Evolutionary conservation across 164 flowering plant genomes (phyloP).

Genomic region (Cinnamomum chago): DNA sequence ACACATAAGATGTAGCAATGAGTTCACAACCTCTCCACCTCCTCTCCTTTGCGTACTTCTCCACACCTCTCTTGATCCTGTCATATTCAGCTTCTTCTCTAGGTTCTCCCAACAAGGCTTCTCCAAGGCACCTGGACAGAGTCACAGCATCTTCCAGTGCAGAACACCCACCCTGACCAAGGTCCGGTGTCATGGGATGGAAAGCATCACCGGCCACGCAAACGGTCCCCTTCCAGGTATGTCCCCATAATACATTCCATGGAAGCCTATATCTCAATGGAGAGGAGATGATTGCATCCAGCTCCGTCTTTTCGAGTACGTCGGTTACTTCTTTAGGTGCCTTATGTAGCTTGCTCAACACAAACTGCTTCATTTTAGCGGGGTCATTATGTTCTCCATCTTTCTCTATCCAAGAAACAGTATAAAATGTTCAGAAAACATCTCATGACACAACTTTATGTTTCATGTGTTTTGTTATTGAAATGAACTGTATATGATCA

Average conservation of each 20-base stretch:
- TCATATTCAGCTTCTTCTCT: constrained; percentile 40
- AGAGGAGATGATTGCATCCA: constrained; percentile 17
- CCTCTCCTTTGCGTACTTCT: constrained; percentile 16
- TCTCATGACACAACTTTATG: background rate
- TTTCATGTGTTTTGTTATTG: background rate
- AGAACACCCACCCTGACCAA: constrained; percentile 13
- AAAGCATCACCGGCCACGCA: constrained; percentile 50
- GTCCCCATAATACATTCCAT: constrained; percentile 35
- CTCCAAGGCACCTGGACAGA: constrained; percentile 15
- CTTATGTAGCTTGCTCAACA: constrained; percentile 28
- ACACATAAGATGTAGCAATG: constrained; percentile 12
- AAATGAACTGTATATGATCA: background rate
- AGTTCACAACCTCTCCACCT: constrained; percentile 15
- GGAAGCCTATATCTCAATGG: constrained; percentile 33
- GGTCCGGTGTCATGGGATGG: constrained; percentile 58
- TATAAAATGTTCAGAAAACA: background rate
- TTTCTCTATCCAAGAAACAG: constrained; percentile 16
- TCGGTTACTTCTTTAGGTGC: constrained; percentile 20
- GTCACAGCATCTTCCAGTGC: constrained; percentile 11
- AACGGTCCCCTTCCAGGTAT: constrained; percentile 33
- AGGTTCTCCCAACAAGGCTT: constrained; percentile 7
- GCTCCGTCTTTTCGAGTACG: constrained; percentile 22
- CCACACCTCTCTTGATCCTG: constrained; percentile 13
- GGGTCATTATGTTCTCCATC: constrained; percentile 25
- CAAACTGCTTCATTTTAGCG: constrained; percentile 35